Percentiles rank a stretch among this genome's conserved stretches.
These are phyloP conservation scores for Echites panduratus DNA, from an alignment of 257 asterid species.

Conservation along the genomic window DNA sequence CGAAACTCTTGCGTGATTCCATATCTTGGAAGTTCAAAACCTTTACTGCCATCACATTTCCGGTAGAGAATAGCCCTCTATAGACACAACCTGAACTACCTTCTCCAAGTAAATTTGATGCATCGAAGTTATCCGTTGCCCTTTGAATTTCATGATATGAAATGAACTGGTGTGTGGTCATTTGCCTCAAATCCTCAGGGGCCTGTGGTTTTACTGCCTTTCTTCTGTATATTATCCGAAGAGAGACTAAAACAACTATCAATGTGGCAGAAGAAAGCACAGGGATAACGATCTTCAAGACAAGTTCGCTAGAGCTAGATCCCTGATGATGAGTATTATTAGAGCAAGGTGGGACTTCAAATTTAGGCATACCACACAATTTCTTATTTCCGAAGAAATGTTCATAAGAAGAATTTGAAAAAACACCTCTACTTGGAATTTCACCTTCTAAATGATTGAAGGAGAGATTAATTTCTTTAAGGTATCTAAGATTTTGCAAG, in stretches of 20 bases:
- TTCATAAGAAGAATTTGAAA: constrained; percentile 25
- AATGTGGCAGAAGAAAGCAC: background rate
- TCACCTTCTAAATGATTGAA: constrained; percentile 25
- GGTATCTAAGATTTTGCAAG: constrained; percentile 7
- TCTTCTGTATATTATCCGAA: background rate
- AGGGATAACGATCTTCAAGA: background rate
- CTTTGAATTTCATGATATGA: background rate
- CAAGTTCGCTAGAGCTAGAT: no score
- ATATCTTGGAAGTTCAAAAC: background rate
- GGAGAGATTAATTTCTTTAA: constrained; percentile 4
- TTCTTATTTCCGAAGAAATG: constrained; percentile 20
- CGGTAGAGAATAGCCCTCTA: background rate
- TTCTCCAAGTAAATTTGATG: background rate
- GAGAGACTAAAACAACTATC: background rate
- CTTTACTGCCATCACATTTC: background rate
- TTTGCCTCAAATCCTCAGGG: background rate
- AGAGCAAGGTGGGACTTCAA: background rate
- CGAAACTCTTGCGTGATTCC: background rate
- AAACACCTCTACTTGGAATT: constrained; percentile 31
- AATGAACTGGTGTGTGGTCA: background rate
- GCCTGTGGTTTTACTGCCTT: background rate
- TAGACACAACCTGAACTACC: constrained; percentile 7
- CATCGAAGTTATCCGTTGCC: constrained; percentile 1
- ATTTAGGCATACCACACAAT: background rate
- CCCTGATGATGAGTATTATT: constrained; percentile 8